Percentiles rank a stretch among this genome's conserved stretches.
Evolutionary conservation across 2,329 filamentous ascomycete genomes (phyloP).

Genomic region (Penicillium sp.): DNA sequence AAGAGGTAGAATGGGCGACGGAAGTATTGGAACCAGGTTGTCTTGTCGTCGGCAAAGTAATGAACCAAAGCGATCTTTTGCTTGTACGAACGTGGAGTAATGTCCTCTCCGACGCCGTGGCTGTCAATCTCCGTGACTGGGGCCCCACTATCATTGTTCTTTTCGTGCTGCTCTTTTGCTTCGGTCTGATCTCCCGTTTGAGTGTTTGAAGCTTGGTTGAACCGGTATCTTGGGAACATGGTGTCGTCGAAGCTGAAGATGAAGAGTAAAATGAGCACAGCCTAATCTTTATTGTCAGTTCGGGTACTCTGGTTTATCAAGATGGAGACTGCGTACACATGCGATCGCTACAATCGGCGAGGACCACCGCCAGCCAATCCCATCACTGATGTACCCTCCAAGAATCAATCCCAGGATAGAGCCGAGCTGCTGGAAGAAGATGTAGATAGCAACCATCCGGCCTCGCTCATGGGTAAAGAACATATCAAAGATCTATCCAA

Average conservation of each 20-base stretch:
- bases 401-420: slow-evolving; percentile 42
- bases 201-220: slow-evolving; percentile 10
- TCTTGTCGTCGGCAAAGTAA: slow-evolving; percentile 34
- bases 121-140: slow-evolving; percentile 21
- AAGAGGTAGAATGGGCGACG: slow-evolving; percentile 44
- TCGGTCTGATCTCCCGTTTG: neutral
- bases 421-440: slow-evolving; percentile 44
- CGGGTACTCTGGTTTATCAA: no score
- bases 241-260: slow-evolving; percentile 41
- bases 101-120: slow-evolving; percentile 18
- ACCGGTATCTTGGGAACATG: slow-evolving; percentile 38
- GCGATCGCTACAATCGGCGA: slow-evolving; percentile 36
- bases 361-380: slow-evolving; percentile 40
- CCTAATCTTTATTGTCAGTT: slow-evolving; percentile 9
- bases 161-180: neutral
- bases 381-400: slow-evolving; percentile 39
- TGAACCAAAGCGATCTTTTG: slow-evolving; percentile 30
- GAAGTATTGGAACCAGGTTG: slow-evolving; percentile 44
- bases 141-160: slow-evolving; percentile 5
- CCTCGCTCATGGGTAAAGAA: slow-evolving; percentile 44
- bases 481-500: slow-evolving; percentile 37
- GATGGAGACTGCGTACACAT: slow-evolving; percentile 22
- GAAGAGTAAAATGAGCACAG: slow-evolving; percentile 27
- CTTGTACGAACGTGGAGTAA: slow-evolving; percentile 23
- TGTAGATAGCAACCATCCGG: slow-evolving; percentile 39